These are phyloP conservation scores for Monascus ruber DNA, from an alignment of 2,329 filamentous ascomycete species.

Conservation along the genomic window DNA sequence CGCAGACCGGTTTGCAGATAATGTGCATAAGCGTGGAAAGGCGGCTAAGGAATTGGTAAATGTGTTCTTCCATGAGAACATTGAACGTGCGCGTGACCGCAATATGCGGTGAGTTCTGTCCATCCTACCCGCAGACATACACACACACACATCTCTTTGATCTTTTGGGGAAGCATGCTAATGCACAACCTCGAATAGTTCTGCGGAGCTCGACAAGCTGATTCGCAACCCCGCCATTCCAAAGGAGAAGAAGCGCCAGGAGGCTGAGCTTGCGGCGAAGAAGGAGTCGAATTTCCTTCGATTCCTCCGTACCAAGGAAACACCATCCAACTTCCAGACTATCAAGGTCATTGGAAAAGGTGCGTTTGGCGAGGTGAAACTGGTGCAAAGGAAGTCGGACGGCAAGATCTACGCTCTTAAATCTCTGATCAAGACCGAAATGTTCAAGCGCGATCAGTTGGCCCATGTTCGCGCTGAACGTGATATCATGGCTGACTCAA, in stretches of 20 bases:
- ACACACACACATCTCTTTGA: no score
- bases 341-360: slow-evolving; percentile 98
- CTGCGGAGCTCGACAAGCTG: slow-evolving; percentile 82
- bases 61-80: slow-evolving; percentile 95
- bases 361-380: slow-evolving; percentile 94
- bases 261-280: slow-evolving; percentile 72
- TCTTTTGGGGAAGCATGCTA: not conserved
- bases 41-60: slow-evolving; percentile 55
- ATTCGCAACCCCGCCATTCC: slow-evolving; percentile 66
- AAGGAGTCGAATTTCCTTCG: slow-evolving; percentile 88
- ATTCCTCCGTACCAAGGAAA: slow-evolving; percentile 86
- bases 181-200: slow-evolving; percentile 42
- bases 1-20: slow-evolving; percentile 78
- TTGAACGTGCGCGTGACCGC: slow-evolving; percentile 85
- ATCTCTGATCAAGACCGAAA: slow-evolving; percentile 95
- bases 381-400: slow-evolving; percentile 92
- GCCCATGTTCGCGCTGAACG: slow-evolving; percentile 95
- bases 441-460: slow-evolving; percentile 98
- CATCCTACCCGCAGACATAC: no score
- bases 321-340: slow-evolving; percentile 87
- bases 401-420: slow-evolving; percentile 98
- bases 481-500: slow-evolving; percentile 90
- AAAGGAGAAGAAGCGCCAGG: slow-evolving; percentile 66
- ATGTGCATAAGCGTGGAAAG: slow-evolving; percentile 62
- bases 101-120: slow-evolving; percentile 65